phyloP scores from a whole-genome alignment of 768 basidiomycete genomes.

The Russula virescens region DNA sequence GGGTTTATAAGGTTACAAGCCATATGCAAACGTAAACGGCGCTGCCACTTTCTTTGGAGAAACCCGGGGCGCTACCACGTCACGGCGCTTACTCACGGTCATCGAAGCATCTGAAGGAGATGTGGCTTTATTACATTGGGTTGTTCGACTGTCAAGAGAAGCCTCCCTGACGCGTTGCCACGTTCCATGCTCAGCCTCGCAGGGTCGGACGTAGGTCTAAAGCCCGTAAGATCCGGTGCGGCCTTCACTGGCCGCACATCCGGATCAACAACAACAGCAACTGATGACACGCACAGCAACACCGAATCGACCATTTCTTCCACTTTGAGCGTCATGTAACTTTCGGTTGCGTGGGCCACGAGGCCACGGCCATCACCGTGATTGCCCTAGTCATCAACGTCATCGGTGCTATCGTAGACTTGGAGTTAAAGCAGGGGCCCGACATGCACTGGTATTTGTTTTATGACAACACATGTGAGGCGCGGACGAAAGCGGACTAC shows the following conservation, averaged over 20 bases:
- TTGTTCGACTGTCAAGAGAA: neutral
- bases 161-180: neutral
- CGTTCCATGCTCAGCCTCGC: neutral
- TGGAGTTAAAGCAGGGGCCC: slow-evolving; percentile 29
- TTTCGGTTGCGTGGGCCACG: neutral
- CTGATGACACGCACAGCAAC: neutral
- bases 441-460: slow-evolving; percentile 52
- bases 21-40: slow-evolving; percentile 30
- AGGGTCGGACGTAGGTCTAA: neutral
- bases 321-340: neutral
- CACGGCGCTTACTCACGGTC: neutral
- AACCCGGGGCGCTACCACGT: neutral
- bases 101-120: no score
- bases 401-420: neutral
- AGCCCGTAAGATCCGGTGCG: neutral
- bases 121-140: neutral
- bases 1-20: slow-evolving; percentile 48
- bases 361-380: neutral
- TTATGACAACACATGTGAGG: slow-evolving; percentile 74
- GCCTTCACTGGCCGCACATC: neutral
- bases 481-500: slow-evolving; percentile 50
- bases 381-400: neutral
- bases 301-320: neutral
- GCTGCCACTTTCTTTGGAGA: neutral
- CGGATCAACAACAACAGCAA: no score